These are phyloP conservation scores for Colletotrichum karsti DNA, from an alignment of 2,329 filamentous ascomycete genomes.

Conservation along the genomic window DNA sequence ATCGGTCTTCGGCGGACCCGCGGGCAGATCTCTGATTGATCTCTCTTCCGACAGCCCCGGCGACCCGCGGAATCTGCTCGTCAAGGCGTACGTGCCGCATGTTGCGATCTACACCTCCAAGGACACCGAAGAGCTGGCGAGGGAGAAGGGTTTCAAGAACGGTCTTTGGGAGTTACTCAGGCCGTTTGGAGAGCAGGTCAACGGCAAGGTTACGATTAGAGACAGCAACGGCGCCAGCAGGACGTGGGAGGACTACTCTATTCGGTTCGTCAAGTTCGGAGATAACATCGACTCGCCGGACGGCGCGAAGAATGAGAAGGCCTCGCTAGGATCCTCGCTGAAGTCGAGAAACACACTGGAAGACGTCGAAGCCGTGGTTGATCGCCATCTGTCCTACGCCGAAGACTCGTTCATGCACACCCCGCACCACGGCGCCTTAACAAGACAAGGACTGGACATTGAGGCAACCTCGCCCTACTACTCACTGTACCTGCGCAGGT, in stretches of 20 bases:
- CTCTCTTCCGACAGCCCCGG: slow-evolving; percentile 54
- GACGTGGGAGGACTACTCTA: slow-evolving; percentile 87
- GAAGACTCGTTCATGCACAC: slow-evolving; percentile 64
- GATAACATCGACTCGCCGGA: slow-evolving; percentile 63
- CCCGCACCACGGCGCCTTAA: slow-evolving; percentile 46
- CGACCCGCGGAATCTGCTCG: slow-evolving; percentile 72
- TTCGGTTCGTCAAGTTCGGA: slow-evolving; percentile 83
- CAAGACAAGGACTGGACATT: slow-evolving; percentile 50
- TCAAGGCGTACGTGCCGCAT: slow-evolving; percentile 88
- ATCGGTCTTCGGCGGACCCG: slow-evolving; percentile 63
- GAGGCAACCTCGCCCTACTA: slow-evolving; percentile 80
- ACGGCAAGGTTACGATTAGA: slow-evolving; percentile 87
- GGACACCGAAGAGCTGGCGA: slow-evolving; percentile 83
- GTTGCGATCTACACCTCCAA: slow-evolving; percentile 87
- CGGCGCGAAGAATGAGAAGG: slow-evolving; percentile 39
- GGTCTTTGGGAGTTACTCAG: slow-evolving; percentile 87
- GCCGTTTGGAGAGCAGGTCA: slow-evolving; percentile 88
- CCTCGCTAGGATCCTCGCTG: slow-evolving; percentile 25
- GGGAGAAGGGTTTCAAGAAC: slow-evolving; percentile 83
- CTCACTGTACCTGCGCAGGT: slow-evolving; percentile 81
- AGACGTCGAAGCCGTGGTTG: slow-evolving; percentile 82
- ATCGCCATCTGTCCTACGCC: slow-evolving; percentile 79
- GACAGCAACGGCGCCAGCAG: slow-evolving; percentile 89
- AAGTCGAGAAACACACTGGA: slow-evolving; percentile 48
- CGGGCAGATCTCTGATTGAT: slow-evolving; percentile 54